Evolutionary conservation across 2,329 filamentous ascomycete genomes (phyloP), one percentile per base, ranked within the genome.

Genomic region (Botrytis porri): DNA sequence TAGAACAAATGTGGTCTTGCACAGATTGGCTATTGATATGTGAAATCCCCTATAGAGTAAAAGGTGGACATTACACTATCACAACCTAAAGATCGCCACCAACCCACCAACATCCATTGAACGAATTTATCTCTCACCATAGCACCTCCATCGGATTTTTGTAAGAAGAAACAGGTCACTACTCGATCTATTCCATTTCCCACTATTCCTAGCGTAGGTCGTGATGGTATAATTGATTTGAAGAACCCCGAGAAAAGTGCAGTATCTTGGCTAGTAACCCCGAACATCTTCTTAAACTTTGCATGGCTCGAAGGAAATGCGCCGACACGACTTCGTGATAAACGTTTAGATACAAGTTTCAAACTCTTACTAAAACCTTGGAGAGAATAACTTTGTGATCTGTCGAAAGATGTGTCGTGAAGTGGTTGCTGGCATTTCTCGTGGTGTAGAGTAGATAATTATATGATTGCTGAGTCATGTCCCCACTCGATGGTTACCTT

Each of bases 31-130:
- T 35, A n/a, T n/a, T 18, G 29, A 20, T 51, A 9, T 20, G 22
- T 25, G 16, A 51, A 37, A 51, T 51, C 25, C 43, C 35, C 16
- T 4, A 37, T 16, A 51, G 6, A 20, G 22, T 63, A 25, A 37
- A 41, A 67, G 64, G 25, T 54, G 25, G 64, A 41, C 51, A 67
- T 45, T 54, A 41, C 51, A 67, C 64, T 54, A 67, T 39, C 16
- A 48, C 39, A 37, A 4, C 64, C 16, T 67, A 14, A 48, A 3
- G 16, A 45, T 64, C 20, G n/a, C 29, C 29, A 29, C 29, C 29
- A 64, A 54, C 3, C n/a, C n/a, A 45, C 35, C 18, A 12, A 5
- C 43, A 45, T 22, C 14, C 9, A n/a, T 61, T 39, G 35, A 16
- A 35, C 20, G 20, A 37, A 37, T 35, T 45, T 12, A 20, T 45